Base-by-base conservation (phyloP, 495 filamentous ascomycete genomes). In the Astrothelium macrocarpum region DNA sequence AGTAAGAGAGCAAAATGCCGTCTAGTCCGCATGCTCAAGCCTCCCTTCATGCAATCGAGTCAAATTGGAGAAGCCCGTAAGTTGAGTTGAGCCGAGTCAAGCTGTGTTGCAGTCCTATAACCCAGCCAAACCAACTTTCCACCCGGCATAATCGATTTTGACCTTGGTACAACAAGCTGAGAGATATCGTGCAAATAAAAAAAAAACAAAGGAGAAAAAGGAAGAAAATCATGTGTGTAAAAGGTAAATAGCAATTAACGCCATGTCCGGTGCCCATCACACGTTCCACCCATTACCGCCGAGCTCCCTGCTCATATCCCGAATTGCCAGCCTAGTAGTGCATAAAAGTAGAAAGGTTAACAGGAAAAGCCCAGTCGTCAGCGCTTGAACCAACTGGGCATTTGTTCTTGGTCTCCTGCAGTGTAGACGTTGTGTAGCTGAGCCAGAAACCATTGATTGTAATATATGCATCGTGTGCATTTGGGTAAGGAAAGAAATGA, bases 1-100 rank as follows among this genome's bases (percentile, higher is more conserved):
- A 20, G 25, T 10, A 56, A 20, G 20, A 56, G 16, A 56, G n/a
- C n/a, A 2, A 5, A 29, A 29, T 29, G 20, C 34, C 34, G 34
- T 39, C 34, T 39, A 29, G 49, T 56, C 49, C 16, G 49, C 49
- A 56, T 56, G 49, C 49, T 56, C 49, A 56, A 56, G 49, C 49
- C 20, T 20, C 25, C n/a, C 5, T 56, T 26, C 16, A n/a, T n/a
- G n/a, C n/a, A n/a, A 5, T 29, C 14, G 34, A 39, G 34, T 56
- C 25, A 16, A 29, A 29, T 10, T 29, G 4, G 16, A 26, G 49
- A 56, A 29, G 25, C 49, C n/a, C 20, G 7, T 56, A 20, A 56
- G 49, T 56, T 3, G n/a, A 49, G 34, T 39, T 39, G 43, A 56
- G 49, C 29, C 49, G 25, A 18, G 20, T n/a, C 34, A 39, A 39